These are phyloP conservation scores for Lachancea quebecensis DNA, from an alignment of 805 yeast genomes.

Conservation along the genomic window DNA sequence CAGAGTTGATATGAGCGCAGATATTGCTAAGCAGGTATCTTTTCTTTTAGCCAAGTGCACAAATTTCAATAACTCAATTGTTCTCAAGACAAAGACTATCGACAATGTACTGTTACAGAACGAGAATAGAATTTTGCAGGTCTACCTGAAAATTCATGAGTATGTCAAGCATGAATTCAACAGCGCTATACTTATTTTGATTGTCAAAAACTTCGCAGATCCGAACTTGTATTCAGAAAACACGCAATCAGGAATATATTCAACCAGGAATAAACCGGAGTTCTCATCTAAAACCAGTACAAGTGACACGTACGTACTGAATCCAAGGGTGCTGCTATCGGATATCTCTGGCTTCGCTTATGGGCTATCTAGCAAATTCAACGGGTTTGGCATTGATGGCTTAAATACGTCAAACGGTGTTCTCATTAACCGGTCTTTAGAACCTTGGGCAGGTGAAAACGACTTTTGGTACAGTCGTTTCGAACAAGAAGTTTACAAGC, in stretches of 20 bases:
- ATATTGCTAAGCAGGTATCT: slow-evolving; percentile 40
- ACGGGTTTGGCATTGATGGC: slow-evolving; percentile 33
- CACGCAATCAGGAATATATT: slow-evolving; percentile 11
- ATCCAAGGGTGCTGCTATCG: slow-evolving; percentile 20
- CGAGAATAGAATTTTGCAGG: slow-evolving; percentile 40
- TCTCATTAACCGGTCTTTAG: slow-evolving; percentile 11
- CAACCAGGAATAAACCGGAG: slow-evolving; percentile 10
- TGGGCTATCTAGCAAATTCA: slow-evolving; percentile 49
- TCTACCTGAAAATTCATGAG: slow-evolving; percentile 35
- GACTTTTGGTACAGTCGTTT: slow-evolving; percentile 33
- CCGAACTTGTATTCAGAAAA: slow-evolving; percentile 34
- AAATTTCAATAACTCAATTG: slow-evolving; percentile 28
- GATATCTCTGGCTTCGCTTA: slow-evolving; percentile 39
- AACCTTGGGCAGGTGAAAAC: slow-evolving; percentile 27
- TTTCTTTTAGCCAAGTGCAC: slow-evolving; percentile 41
- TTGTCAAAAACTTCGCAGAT: slow-evolving; percentile 38
- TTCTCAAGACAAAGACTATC: slow-evolving; percentile 21
- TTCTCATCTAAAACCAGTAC: background rate
- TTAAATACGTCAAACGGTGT: slow-evolving; percentile 18
- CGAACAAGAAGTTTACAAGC: slow-evolving; percentile 31
- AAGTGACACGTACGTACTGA: slow-evolving; percentile 4
- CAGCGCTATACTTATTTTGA: slow-evolving; percentile 35
- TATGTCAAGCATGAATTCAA: slow-evolving; percentile 34
- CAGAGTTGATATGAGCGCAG: slow-evolving; percentile 34
- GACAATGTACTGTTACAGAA: slow-evolving; percentile 32